Evolutionary conservation across 768 basidiomycete species (phyloP), one percentile per base, ranked within the genome.

Genomic region (Hydnomerulius pinastri): DNA sequence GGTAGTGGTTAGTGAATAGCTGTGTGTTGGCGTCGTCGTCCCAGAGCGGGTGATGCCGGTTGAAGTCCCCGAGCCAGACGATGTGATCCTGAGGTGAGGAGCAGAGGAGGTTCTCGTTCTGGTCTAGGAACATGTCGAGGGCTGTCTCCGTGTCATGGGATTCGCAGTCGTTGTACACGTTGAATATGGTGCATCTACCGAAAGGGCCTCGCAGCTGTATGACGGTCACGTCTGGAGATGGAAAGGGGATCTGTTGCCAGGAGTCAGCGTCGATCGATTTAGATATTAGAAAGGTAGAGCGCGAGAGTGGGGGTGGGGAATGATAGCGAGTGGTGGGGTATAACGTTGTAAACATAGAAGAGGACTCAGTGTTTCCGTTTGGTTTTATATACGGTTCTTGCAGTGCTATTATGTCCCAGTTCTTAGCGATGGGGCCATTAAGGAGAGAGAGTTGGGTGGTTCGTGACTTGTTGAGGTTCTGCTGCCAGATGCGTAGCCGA

Each of bases 1-100:
- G 39, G 15, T 46, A 39, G 1, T 24, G 24, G 7, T 15, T 13
- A 30, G 56, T 61, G 13, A 69, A 65, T 0, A 71, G 54, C 35
- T 68, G 56, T 2, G 0, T 1, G 51, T 63, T 66, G 0, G 33
- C 27, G 6, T 50, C 50, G 1, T 56, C 50, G 7, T 72, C 64
- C 71, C 67, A 72, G 0, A 65, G 23, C 0, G 64, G 61, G 45
- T 72, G 69, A 40, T 73, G 68, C 1, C 59, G 30, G 46, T 73
- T 73, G 58, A 71, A 70, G 21, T 59, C 62, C 0, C 70, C 61
- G 0, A 66, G 46, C 63, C 54, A 63, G 0, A 61, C 12, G 23
- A 61, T 42, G 6, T 63, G 61, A 33, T 62, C 43, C n/a, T n/a
- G n/a, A n/a, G n/a, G n/a, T n/a, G n/a, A n/a, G n/a, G n/a, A n/a